Conservation (phyloP, 2,329 filamentous ascomycete species). For the Aureobasidium vineae region DNA sequence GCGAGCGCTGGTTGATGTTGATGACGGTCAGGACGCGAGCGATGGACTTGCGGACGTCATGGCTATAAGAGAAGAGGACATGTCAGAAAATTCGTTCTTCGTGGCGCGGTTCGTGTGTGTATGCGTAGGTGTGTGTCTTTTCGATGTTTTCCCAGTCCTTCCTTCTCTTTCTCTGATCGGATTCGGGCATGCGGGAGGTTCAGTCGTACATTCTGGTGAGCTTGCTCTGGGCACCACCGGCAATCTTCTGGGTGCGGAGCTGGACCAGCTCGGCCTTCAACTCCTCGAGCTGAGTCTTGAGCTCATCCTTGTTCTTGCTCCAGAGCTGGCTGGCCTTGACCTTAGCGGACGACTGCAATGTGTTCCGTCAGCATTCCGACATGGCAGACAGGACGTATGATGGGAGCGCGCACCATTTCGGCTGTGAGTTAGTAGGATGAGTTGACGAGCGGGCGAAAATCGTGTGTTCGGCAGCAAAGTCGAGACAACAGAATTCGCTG, state of each 20-base stretch:
- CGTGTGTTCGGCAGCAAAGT: conserved; percentile 23
- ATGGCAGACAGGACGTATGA: conserved; percentile 10
- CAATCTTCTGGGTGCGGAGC: conserved; percentile 98
- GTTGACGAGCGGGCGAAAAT: conserved; percentile 10
- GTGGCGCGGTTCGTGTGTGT: conserved; percentile 26
- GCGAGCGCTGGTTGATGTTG: conserved; percentile 98
- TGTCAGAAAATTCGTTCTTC: conserved; percentile 21
- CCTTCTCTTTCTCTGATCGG: conserved; percentile 19
- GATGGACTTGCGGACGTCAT: conserved; percentile 99
- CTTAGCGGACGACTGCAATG: conserved; percentile 60
- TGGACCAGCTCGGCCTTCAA: conserved; percentile 95
- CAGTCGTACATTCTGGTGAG: conserved; percentile 89
- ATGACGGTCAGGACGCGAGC: conserved; percentile 98
- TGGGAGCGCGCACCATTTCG: conserved; percentile 35
- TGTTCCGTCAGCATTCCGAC: conserved; percentile 32
- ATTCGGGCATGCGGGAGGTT: conserved; percentile 9
- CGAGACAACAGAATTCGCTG: conserved; percentile 30
- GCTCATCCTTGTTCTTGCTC: conserved; percentile 99
- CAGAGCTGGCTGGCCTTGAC: conserved; percentile 97
- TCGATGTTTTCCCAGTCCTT: conserved; percentile 21
- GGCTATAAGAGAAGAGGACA: conserved; percentile 55
- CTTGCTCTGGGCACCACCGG: conserved; percentile 88
- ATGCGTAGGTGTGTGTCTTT: neutral
- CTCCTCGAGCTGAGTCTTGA: conserved; percentile 91
- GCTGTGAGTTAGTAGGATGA: conserved; percentile 27